Base-by-base conservation (phyloP, 179 eudicot genomes). In the Silene noctiflora region DNA sequence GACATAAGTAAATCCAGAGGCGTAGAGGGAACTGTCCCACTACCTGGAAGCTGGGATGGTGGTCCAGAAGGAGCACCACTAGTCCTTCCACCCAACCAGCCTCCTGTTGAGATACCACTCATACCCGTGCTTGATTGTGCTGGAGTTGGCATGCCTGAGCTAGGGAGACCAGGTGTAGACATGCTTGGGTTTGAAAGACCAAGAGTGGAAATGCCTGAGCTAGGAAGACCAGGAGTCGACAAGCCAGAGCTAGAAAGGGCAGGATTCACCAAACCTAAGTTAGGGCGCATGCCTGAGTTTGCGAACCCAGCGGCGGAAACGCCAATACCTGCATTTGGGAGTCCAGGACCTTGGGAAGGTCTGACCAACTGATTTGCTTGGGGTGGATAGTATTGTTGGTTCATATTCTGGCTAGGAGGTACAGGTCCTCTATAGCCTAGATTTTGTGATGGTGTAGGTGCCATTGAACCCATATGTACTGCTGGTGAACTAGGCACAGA, bases 271-370 rank as follows among this genome's bases (percentile, higher is more conserved):
- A 42, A 8, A 42, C 48, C 48, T 42, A 42, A 42, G 48, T 42
- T 42, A 42, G 48, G 48, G 48, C 48, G 80, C 69, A 80, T 77
- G 69, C 79, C 84, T 29, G 88, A 81, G 77, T 53, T 53, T 53
- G 59, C n/a, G 4, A 81, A 77, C 79, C 86, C 84, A 76, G 83
- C 68, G 71, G 84, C 60, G 35, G 89, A 79, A 27, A 80, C 76
- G 46, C 72, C 83, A 16, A 56, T 2, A 5, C 76, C 82, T 24
- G 67, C 56, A 76, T 71, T 80, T 44, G 74, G 74, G 67, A 69
- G 83, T 83, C 81, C 78, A 33, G 74, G 62, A 77, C 89, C 89
- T 77, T 86, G 86, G 69, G 90, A 89, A 66, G 94, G 96, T 79
- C 86, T 85, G 78, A 75, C 77, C 10, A 81, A 35, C 71, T 89